A percentile compares a stretch with the other conserved stretches of the same genome.
phyloP scores from a whole-genome alignment of 192 early-diverging fungal genomes.

The Rhizophlyctis rosea region DNA sequence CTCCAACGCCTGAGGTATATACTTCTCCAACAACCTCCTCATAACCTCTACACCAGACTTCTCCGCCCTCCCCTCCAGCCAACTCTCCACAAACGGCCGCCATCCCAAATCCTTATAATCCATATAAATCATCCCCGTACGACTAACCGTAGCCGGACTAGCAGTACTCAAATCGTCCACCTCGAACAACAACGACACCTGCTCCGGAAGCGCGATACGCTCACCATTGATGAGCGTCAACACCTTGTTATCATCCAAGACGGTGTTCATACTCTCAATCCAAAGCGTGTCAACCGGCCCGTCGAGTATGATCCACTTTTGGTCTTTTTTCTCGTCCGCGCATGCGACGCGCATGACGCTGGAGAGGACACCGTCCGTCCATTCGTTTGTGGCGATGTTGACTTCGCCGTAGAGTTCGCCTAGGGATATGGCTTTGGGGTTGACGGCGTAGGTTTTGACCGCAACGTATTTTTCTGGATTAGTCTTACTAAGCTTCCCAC shows the following conservation, averaged over 20 bases:
- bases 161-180: conserved; percentile 60
- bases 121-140: conserved; percentile 58
- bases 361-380: conserved; percentile 58
- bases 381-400: conserved; percentile 55
- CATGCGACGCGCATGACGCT: conserved; percentile 51
- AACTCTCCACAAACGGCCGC: conserved; percentile 52
- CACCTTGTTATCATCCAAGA: conserved; percentile 62
- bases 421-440: conserved; percentile 55
- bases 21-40: conserved; percentile 46
- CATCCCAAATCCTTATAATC: conserved; percentile 54
- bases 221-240: conserved; percentile 61
- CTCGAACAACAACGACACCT: conserved; percentile 58
- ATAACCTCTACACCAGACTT: conserved; percentile 40
- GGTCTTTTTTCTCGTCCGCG: conserved; percentile 55
- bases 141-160: conserved; percentile 57
- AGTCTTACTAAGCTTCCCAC: conserved; percentile 39
- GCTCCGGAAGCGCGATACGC: conserved; percentile 54
- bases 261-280: conserved; percentile 65
- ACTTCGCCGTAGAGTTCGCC: conserved; percentile 59
- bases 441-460: conserved; percentile 48
- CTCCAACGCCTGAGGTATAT: conserved; percentile 43
- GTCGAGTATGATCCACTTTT: conserved; percentile 62
- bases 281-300: conserved; percentile 62
- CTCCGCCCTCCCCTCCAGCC: conserved; percentile 39
- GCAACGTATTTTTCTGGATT: conserved; percentile 38